Base-by-base conservation (phyloP, 768 basidiomycete species). In the Cubamyces sp. region DNA sequence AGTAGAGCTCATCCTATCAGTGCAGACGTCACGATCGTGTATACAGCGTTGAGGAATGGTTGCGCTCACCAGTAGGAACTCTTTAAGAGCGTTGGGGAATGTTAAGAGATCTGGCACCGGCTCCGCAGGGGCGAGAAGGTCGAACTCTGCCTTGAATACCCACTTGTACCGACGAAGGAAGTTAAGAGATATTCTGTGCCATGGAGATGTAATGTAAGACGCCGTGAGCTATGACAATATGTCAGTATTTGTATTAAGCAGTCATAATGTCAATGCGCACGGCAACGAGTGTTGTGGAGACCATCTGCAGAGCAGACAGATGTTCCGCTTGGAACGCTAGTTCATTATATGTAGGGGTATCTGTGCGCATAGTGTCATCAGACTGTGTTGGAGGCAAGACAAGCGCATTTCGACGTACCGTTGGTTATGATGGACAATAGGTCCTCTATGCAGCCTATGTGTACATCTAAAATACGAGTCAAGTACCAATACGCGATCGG, bases 401-500 rank as follows among this genome's bases (percentile, higher is more conserved):
- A 41, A 30, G 21, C 4, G 11, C 1, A 7, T 6, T 34, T 11
- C 5, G 15, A 18, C 19, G 21, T 28, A 59, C 62, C 50, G 54
- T 1, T 41, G 1, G 51, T 58, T 12, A 63, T 52, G 40, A 75
- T 70, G 1, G 68, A 64, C 16, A 81, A 50, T 46, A 90, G 56
- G 16, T 74, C 71, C 55, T 90, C 85, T 56, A 90, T 71, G 60
- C 77, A 82, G 3, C 74, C 72, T 9, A 90, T 68, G 65, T 91
- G 86, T 23, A 73, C 73, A 19, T 87, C 83, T 0, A 88, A 74
- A 3, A 92, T 80, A 46, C 81, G 79, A 3, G 81, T 70, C 5
- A 78, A 75, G 68, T 90, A 90, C 87, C 90, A 92, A 73, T 93
- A 92, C 2, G 91, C 87, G 63, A 91, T 84, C 0, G 87, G 77